Base-by-base conservation (phyloP, 352 stramenopile genomes). In the Pilasporangium apinafurcum region DNA sequence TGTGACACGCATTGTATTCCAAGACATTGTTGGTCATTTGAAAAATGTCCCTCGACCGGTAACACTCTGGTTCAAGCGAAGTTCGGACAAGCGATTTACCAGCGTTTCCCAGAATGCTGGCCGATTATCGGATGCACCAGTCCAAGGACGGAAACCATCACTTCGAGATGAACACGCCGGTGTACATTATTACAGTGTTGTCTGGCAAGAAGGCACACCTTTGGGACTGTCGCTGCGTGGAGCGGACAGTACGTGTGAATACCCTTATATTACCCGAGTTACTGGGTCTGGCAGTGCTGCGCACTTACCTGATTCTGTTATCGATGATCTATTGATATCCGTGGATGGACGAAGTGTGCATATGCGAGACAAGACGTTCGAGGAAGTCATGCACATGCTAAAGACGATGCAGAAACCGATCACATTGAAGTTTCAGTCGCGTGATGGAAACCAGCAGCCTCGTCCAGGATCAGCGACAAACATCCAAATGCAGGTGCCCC, bases 331-430 rank as follows among this genome's bases (percentile, higher is more conserved):
- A 18, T 54, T 93, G 20, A 80, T 90, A 8, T 89, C 77, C 13
- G 70, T 93, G 22, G 76, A 91, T 29, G 78, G 78, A n/a, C 73
- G 73, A 12, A 91, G 78, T 28, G 78, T 90, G 21, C 81, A 93
- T 37, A 52, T 70, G 44, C 78, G 74, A 10, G 74, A 91, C 61
- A 89, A 84, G 60, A 72, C 76, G 5, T 94, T 94, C 40, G 81
- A 94, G 36, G 82, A 92, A 56, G 78, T 92, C 20, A 94, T 94
- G 82, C 65, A 64, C 22, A 74, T 91, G 62, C 73, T 94, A 37
- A 92, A 92, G 58, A 69, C 77, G 22, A 88, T 94, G 75, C 79
- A 83, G 29, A 94, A 94, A 54, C 82, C 82, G 6, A 51, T 94
- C 37, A 87, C 77, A 28, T 45, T 94, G 24, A 89, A 86, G 55